Conservation (phyloP, 192 early-diverging fungal species). For the Jimgerdemannia flammicorona region DNA sequence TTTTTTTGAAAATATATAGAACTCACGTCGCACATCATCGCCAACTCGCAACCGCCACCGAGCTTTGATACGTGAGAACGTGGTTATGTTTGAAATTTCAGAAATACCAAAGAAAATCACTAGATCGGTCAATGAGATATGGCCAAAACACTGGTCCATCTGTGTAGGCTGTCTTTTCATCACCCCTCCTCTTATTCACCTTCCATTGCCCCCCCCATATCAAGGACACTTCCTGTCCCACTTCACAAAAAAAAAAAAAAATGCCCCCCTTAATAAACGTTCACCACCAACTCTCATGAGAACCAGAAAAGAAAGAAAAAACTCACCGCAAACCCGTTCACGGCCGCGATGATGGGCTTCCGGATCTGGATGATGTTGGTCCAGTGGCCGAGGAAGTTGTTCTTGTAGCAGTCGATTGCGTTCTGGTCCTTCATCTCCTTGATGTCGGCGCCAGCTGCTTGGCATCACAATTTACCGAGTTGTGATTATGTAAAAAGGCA, state of each 20-base stretch:
- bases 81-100: too few relatives aligned
- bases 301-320: neutral
- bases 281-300: neutral
- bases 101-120: too few relatives aligned
- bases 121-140: too few relatives aligned
- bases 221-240: too few relatives aligned
- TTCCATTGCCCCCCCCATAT: too few relatives aligned
- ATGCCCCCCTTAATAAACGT: too few relatives aligned
- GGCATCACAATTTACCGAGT: too few relatives aligned
- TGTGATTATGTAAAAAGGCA: too few relatives aligned
- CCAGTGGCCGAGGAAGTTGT: constrained; percentile 94
- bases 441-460: constrained; percentile 96
- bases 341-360: constrained; percentile 97
- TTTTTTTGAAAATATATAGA: constrained; percentile 11
- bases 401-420: constrained; percentile 86
- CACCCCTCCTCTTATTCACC: too few relatives aligned
- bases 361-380: constrained; percentile 82
- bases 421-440: constrained; percentile 95
- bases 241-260: too few relatives aligned
- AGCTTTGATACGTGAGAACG: constrained; percentile 47
- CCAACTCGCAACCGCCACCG: constrained; percentile 98
- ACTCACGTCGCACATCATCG: constrained; percentile 91
- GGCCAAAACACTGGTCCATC: too few relatives aligned
- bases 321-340: constrained; percentile 93
- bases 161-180: too few relatives aligned